phyloP scores from a whole-genome alignment of 805 yeast species.

The Kurtzmaniella fragi region DNA sequence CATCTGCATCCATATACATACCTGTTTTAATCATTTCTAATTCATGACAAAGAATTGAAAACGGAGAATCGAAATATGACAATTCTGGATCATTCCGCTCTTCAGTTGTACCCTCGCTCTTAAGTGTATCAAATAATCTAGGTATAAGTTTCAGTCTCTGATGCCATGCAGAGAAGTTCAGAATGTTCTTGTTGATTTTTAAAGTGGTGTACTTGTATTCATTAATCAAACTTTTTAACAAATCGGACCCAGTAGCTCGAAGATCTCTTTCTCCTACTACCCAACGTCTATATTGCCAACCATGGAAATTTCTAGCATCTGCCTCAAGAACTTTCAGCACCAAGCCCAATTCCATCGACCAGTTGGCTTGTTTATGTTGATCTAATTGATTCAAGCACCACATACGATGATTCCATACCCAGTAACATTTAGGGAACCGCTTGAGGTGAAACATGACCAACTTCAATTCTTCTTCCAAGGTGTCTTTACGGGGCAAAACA shows the following conservation, averaged over 20 bases:
- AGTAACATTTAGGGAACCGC: conserved; percentile 81
- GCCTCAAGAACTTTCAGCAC: conserved; percentile 62
- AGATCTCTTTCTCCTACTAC: conserved; percentile 35
- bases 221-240: conserved; percentile 26
- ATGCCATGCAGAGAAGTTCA: conserved; percentile 96
- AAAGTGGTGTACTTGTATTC: conserved; percentile 77
- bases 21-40: conserved; percentile 72
- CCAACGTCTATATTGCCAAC: conserved; percentile 89
- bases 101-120: conserved; percentile 2
- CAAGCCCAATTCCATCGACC: conserved; percentile 67
- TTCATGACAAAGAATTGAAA: conserved; percentile 48
- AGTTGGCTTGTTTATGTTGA: conserved; percentile 47
- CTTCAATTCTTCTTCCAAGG: conserved; percentile 52
- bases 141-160: conserved; percentile 71
- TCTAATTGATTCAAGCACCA: conserved; percentile 62
- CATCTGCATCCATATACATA: conserved; percentile 88
- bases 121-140: conserved; percentile 28
- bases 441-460: conserved; percentile 57
- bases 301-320: conserved; percentile 88
- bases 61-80: conserved; percentile 23
- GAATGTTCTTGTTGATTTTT: conserved; percentile 76
- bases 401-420: conserved; percentile 92
- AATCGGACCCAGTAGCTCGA: neutral
- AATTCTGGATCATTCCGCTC: conserved; percentile 8
- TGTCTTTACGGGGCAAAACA: conserved; percentile 7